Evolutionary conservation across 257 asterid genomes (phyloP), one percentile per base, ranked within the genome.

Genomic region (Handroanthus guayacan): DNA sequence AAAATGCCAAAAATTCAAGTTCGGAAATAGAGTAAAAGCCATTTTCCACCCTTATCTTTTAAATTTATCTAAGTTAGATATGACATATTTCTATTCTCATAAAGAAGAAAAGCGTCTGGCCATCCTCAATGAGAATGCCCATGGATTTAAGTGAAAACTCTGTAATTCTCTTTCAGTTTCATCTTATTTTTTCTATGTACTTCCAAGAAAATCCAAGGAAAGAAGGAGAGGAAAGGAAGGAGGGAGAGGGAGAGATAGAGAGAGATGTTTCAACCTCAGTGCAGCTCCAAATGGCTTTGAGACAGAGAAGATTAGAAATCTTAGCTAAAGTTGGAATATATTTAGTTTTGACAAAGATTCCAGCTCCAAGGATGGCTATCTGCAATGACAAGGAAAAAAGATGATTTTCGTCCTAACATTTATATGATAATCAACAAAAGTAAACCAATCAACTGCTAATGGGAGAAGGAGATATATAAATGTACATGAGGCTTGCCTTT

Each of bases 351-450:
- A 86, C 97, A 61, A 90, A 91, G 71, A 87, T 89, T 39, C 94
- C 97, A 37, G 92, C 92, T 67, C 97, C 97, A 58, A 91, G 81
- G n/a, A 91, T 89, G 37, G 97, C 94, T 65, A 89, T 87, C 2
- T 79, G 5, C 5, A 39, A 2, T 3, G 7, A 39, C 5, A 39
- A 39, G 44, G 7, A 39, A 39, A 39, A 39, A 39, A 39, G 2
- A 3, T 39, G 6, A 39, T 25, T 25, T 25, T 25, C 1, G 31
- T 25, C 31, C 31, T 25, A 25, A 25, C 31, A 1, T 25, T 25
- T 25, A 25, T 25, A 25, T 25, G 31, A 25, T 25, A 25, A 25
- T 25, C 31, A 25, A 25, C 31, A 25, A 25, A 25, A 25, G 31
- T 25, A 25, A 25, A 25, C 31, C 31, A 25, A 25, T 25, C 31